phyloP scores from a whole-genome alignment of 129 eudicot species.

The Tagetes patula region DNA sequence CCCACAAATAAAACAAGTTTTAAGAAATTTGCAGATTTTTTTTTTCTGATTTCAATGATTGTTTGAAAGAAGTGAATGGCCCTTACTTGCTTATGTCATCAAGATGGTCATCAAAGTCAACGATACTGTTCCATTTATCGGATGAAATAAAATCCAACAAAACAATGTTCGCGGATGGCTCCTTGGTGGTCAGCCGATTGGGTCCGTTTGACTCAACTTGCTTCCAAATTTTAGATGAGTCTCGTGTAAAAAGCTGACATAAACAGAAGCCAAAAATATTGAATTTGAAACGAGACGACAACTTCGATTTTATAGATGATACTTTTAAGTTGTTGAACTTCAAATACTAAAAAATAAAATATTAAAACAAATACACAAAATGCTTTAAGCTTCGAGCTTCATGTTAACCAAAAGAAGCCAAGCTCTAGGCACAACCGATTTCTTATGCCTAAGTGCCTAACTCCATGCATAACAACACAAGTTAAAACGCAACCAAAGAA shows the following conservation, averaged over 20 bases:
- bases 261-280: background rate
- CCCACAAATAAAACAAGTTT: background rate
- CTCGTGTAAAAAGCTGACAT: constrained; percentile 70
- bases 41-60: background rate
- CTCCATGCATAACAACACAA: no score
- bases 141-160: constrained; percentile 71
- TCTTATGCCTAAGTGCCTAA: no score
- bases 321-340: no score
- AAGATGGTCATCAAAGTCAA: constrained; percentile 95
- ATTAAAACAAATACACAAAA: no score
- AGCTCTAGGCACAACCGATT: no score
- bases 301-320: background rate
- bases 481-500: background rate
- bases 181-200: constrained; percentile 54
- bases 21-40: background rate
- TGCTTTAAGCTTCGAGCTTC: no score
- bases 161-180: constrained; percentile 81
- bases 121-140: constrained; percentile 62
- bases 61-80: background rate
- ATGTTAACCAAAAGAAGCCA: no score
- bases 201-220: constrained; percentile 56
- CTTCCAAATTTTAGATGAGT: constrained; percentile 80
- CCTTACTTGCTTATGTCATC: constrained; percentile 93
- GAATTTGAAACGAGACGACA: background rate
- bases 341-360: no score